These are phyloP conservation scores for Strobilomyces echinocephalus DNA, from an alignment of 768 basidiomycete genomes.

Conservation along the genomic window DNA sequence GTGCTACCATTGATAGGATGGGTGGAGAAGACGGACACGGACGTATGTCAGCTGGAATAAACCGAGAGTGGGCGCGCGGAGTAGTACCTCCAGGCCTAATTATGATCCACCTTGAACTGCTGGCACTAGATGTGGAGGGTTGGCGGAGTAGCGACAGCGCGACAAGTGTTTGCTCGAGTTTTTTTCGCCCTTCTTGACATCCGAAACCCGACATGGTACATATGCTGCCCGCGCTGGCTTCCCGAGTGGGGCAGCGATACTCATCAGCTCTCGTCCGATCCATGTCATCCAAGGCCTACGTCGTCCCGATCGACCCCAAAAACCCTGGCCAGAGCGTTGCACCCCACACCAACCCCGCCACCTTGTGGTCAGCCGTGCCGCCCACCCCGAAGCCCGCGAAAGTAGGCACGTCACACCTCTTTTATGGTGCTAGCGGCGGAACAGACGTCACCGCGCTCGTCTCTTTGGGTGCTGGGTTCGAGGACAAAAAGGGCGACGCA, in stretches of 20 bases:
- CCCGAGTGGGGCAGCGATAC: conserved; percentile 17
- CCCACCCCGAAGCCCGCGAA: conserved; percentile 48
- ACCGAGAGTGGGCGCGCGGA: too few relatives aligned
- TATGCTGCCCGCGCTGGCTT: conserved; percentile 15
- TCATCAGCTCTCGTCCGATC: conserved; percentile 25
- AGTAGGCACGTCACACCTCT: conserved; percentile 59
- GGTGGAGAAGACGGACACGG: not conserved
- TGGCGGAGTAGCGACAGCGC: too few relatives aligned
- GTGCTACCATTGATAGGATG: not conserved
- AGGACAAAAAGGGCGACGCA: conserved; percentile 38
- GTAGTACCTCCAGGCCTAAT: too few relatives aligned
- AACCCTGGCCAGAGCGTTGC: conserved; percentile 26
- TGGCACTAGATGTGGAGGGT: too few relatives aligned
- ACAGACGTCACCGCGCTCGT: conserved; percentile 48
- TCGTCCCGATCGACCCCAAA: conserved; percentile 56
- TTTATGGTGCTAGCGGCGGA: conserved; percentile 49
- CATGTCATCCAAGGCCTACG: conserved; percentile 53
- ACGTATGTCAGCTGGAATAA: too few relatives aligned
- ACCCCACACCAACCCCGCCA: conserved; percentile 39
- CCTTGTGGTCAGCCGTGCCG: conserved; percentile 53
- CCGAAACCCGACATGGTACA: conserved; percentile 26
- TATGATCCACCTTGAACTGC: too few relatives aligned
- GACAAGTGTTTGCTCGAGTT: conserved; percentile 11
- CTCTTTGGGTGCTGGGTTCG: conserved; percentile 23
- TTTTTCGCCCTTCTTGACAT: conserved; percentile 6